Conservation (phyloP, 441 rosid species). For the Gossypium lobatum region DNA sequence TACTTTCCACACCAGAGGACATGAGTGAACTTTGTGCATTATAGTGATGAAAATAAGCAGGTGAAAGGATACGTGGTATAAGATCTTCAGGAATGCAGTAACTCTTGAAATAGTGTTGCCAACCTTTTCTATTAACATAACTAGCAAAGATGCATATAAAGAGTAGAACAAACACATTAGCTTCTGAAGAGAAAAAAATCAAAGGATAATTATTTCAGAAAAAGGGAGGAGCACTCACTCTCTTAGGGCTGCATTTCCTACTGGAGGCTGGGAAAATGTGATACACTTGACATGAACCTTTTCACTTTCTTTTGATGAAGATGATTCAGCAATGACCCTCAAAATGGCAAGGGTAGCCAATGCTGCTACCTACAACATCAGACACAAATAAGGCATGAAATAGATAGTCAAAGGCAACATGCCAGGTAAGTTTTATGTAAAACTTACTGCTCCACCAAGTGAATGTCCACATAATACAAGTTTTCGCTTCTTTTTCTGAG, state of each 20-base stretch:
- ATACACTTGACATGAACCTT: conserved; percentile 80
- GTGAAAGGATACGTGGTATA: conserved; percentile 91
- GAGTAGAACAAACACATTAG: conserved; percentile 12
- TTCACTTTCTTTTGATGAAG: conserved; percentile 61
- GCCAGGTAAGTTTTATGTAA: not conserved
- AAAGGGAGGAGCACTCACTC: conserved; percentile 49
- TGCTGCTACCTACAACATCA: conserved; percentile 66
- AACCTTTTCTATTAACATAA: conserved; percentile 83
- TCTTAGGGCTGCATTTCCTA: conserved; percentile 93
- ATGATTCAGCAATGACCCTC: conserved; percentile 79
- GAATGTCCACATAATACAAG: conserved; percentile 99
- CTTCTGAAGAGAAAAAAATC: not conserved
- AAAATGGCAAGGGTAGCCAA: conserved; percentile 94
- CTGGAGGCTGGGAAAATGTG: conserved; percentile 95
- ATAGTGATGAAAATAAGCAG: conserved; percentile 94
- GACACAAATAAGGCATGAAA: conserved; percentile 11
- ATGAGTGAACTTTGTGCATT: conserved; percentile 59
- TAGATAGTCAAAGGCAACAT: conserved; percentile 2
- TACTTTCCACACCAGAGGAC: conserved; percentile 30
- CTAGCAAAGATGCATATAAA: conserved; percentile 28
- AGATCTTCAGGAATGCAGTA: conserved; percentile 97
- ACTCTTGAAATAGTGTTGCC: conserved; percentile 92
- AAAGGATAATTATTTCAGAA: not conserved
- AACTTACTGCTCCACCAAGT: conserved; percentile 96
- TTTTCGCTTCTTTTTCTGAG: conserved; percentile 85